phyloP scores from a whole-genome alignment of 1,284 basidiomycete species.

The Pyrrhoderma noxium region DNA sequence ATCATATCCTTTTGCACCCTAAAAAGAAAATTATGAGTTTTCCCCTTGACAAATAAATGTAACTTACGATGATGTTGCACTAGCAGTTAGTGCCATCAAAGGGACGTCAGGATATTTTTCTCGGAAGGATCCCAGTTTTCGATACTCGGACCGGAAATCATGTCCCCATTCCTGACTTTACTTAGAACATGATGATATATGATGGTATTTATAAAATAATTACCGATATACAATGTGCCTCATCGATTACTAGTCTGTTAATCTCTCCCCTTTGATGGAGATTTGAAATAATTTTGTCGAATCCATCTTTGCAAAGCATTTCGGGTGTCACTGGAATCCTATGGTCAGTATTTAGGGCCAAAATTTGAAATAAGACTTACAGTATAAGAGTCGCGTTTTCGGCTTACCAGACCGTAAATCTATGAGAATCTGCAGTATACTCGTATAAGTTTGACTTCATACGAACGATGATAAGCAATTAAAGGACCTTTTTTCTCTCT shows the following conservation, averaged over 20 bases:
- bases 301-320: constrained; percentile 50
- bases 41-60: background rate
- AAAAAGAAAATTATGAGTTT: constrained; percentile 13
- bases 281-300: constrained; percentile 42
- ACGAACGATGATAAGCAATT: background rate
- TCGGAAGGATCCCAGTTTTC: constrained; percentile 65
- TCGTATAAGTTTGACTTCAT: background rate
- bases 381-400: constrained; percentile 61
- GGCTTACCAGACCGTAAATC: constrained; percentile 61
- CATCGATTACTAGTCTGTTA: constrained; percentile 72
- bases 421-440: constrained; percentile 43
- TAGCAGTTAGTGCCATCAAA: constrained; percentile 80
- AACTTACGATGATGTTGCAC: constrained; percentile 55
- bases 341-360: background rate
- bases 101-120: constrained; percentile 63
- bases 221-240: constrained; percentile 86
- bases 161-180: constrained; percentile 73
- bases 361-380: constrained; percentile 31
- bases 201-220: constrained; percentile 8
- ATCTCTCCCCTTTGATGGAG: constrained; percentile 51
- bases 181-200: background rate
- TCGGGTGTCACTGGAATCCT: constrained; percentile 62
- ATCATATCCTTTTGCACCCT: constrained; percentile 73
- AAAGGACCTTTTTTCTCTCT: constrained; percentile 48
- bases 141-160: constrained; percentile 70